These are phyloP conservation scores for Lagerstroemia speciosa DNA, from an alignment of 345 rosid species.

Conservation along the genomic window DNA sequence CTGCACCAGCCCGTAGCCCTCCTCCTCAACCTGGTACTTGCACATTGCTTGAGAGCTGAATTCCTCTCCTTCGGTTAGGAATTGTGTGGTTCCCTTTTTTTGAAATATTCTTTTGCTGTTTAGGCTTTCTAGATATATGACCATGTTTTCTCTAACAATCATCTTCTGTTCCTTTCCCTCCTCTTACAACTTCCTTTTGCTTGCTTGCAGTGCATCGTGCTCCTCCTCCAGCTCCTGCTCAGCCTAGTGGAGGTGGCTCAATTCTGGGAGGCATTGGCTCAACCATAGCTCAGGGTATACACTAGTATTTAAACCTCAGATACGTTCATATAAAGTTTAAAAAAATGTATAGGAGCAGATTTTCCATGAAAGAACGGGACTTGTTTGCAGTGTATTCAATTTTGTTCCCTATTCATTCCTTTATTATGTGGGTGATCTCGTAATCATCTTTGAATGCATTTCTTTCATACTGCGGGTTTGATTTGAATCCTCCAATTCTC, in stretches of 20 bases:
- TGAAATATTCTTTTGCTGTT: neutral
- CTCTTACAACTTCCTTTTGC: neutral
- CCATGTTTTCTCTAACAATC: neutral
- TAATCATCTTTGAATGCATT: neutral
- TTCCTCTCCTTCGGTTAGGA: too few relatives aligned
- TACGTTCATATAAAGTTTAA: too few relatives aligned
- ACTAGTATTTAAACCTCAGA: too few relatives aligned
- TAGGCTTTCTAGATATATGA: neutral
- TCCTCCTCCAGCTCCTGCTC: slow-evolving; percentile 79
- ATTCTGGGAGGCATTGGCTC: slow-evolving; percentile 85
- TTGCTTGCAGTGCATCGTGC: slow-evolving; percentile 52
- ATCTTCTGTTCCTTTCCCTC: neutral
- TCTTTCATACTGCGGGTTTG: neutral
- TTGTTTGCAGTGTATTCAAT: neutral
- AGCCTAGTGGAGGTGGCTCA: slow-evolving; percentile 59
- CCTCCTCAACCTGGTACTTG: slow-evolving; percentile 49
- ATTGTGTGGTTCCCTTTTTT: too few relatives aligned
- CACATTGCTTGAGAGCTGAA: too few relatives aligned
- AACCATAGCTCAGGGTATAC: slow-evolving; percentile 89
- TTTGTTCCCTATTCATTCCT: too few relatives aligned
- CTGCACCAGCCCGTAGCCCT: slow-evolving; percentile 24
- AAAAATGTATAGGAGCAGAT: neutral
- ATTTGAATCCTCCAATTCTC: neutral
- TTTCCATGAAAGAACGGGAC: neutral
- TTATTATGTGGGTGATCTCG: neutral